These are phyloP conservation scores for Metarhizium anisopliae DNA, from an alignment of 2,329 filamentous ascomycete species.

Conservation along the genomic window DNA sequence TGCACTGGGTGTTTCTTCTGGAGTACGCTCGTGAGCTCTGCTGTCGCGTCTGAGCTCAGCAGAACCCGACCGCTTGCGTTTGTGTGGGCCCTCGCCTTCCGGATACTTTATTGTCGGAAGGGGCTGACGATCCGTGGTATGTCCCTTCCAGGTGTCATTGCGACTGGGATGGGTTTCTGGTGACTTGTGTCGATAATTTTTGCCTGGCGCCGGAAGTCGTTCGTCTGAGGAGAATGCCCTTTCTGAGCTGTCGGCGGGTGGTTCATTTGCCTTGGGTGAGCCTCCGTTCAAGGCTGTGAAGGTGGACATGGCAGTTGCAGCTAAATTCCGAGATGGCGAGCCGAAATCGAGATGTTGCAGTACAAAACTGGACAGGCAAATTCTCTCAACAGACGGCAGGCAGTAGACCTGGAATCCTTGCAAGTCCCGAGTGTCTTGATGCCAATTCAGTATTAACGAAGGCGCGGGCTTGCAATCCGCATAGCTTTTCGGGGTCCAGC, in stretches of 20 bases:
- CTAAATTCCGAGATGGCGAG: background rate
- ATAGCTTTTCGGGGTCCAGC: constrained; percentile 6
- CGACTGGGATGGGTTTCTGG: constrained; percentile 18
- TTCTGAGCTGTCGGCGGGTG: constrained; percentile 19
- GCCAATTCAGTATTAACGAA: background rate
- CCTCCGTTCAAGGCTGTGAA: constrained; percentile 44
- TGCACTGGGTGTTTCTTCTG: constrained; percentile 21
- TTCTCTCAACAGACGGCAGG: background rate
- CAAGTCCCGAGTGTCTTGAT: background rate
- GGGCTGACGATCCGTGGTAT: constrained; percentile 31
- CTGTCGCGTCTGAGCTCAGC: constrained; percentile 36
- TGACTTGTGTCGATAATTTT: constrained; percentile 15
- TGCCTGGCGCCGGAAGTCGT: constrained; percentile 19
- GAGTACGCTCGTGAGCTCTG: constrained; percentile 23
- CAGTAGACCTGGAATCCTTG: background rate
- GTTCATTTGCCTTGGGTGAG: constrained; percentile 34
- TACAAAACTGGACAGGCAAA: background rate
- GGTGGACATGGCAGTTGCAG: constrained; percentile 32
- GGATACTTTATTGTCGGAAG: constrained; percentile 31
- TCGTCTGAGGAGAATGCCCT: constrained; percentile 25
- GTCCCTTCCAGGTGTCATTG: constrained; percentile 32
- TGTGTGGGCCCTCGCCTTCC: constrained; percentile 43
- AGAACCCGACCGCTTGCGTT: constrained; percentile 64
- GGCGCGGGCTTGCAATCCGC: background rate
- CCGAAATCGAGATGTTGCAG: background rate